phyloP scores from a whole-genome alignment of 306 rosid genomes.

The Citrullus mucosospermus region DNA sequence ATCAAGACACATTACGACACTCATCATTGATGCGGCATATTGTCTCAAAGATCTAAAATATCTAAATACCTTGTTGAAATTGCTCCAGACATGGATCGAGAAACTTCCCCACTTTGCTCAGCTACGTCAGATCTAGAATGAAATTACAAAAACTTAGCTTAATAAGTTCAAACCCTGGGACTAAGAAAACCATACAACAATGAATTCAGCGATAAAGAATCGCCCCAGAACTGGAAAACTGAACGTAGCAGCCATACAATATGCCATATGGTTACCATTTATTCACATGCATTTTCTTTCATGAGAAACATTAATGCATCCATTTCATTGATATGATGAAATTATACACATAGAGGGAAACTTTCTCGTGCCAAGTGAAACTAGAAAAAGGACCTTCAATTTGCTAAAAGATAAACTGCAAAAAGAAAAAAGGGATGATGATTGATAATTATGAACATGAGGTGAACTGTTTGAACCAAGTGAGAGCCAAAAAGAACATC shows the following conservation, averaged over 20 bases:
- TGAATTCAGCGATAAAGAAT: not conserved
- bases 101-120: conserved; percentile 86
- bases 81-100: conserved; percentile 65
- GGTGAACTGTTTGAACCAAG: not conserved
- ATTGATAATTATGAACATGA: no score
- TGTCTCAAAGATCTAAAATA: not conserved
- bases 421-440: no score
- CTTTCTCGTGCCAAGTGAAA: not conserved
- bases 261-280: not conserved
- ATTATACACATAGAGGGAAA: not conserved
- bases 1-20: not conserved
- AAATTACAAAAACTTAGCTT: not conserved
- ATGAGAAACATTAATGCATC: not conserved
- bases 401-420: not conserved
- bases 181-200: not conserved
- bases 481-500: not conserved
- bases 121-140: conserved; percentile 60
- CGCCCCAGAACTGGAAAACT: not conserved
- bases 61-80: conserved; percentile 32
- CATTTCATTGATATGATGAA: not conserved
- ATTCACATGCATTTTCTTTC: not conserved
- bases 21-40: not conserved
- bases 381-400: not conserved
- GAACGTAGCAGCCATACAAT: not conserved
- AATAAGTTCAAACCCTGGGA: not conserved